Percentiles rank a stretch among this genome's conserved stretches.
phyloP scores from a whole-genome alignment of 257 asterid genomes.

The Thymus quinquecostatus region DNA sequence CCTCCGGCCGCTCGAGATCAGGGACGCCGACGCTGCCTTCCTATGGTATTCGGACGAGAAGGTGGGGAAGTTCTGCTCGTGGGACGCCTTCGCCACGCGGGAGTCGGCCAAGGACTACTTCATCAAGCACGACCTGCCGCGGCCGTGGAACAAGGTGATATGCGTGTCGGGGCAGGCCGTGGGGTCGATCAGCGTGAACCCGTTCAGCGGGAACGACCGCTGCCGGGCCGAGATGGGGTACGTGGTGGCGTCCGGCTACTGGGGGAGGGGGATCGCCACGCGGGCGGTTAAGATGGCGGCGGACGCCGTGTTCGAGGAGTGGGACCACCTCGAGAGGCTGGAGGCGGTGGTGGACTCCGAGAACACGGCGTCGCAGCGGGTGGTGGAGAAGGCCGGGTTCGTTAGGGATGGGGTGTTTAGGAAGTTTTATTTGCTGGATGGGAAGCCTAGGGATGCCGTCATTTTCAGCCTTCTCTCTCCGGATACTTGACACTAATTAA shows the following conservation, averaged over 20 bases:
- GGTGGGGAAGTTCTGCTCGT: slow-evolving; percentile 70
- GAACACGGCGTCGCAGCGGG: slow-evolving; percentile 76
- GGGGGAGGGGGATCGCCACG: slow-evolving; percentile 86
- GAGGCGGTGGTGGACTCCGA: slow-evolving; percentile 78
- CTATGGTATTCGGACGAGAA: slow-evolving; percentile 62
- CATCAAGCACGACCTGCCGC: slow-evolving; percentile 28
- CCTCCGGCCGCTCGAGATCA: slow-evolving; percentile 53
- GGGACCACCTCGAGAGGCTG: slow-evolving; percentile 73
- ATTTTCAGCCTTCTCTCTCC: slow-evolving; percentile 67
- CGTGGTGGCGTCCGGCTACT: slow-evolving; percentile 59
- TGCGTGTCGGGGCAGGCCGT: slow-evolving; percentile 56
- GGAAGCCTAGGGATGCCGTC: slow-evolving; percentile 57
- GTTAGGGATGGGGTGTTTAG: slow-evolving; percentile 69
- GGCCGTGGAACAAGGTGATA: slow-evolving; percentile 66
- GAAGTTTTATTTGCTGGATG: slow-evolving; percentile 64
- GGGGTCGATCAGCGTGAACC: slow-evolving; percentile 58
- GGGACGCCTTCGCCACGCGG: slow-evolving; percentile 56
- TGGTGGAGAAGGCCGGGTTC: slow-evolving; percentile 80
- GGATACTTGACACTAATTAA: slow-evolving; percentile 49
- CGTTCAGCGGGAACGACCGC: slow-evolving; percentile 36
- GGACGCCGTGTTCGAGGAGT: slow-evolving; percentile 54
- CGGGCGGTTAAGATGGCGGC: slow-evolving; percentile 76
- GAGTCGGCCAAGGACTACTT: slow-evolving; percentile 53
- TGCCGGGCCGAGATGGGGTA: slow-evolving; percentile 83
- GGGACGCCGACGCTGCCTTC: slow-evolving; percentile 67